Base-by-base conservation (phyloP, 2,329 filamentous ascomycete genomes). In the Emmonsiellopsis sp. region DNA sequence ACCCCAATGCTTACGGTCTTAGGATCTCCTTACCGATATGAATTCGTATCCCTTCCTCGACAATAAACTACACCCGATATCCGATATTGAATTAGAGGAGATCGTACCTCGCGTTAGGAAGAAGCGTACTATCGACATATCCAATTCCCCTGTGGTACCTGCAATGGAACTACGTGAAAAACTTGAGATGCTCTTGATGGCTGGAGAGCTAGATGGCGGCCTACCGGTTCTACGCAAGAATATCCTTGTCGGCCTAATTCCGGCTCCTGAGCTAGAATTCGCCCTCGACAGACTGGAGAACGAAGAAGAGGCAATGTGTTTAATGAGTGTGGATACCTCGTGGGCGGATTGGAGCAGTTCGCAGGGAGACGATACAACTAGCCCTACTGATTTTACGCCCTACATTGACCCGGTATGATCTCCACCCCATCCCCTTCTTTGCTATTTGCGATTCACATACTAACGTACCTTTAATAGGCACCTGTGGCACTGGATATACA, bases 31-130 rank as follows among this genome's bases (percentile, higher is more conserved):
- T 14, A 97, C 91, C 0, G 90, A 93, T 66, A 92, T 98, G 86
- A 97, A 98, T 69, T 87, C 88, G 2, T 98, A 97, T 60, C 93
- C 93, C 0, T 96, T 94, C 73, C 80, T 98, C n/a, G 90, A 95
- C 71, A 95, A 94, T 72, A 97, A 96, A 68, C 82, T 91, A 57
- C 90, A 94, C 60, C 91, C 92, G 1, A 78, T 94, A 14, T 95
- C 96, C 68, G 95, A 91, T 0, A 85, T 87, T 0, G 87, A 94
- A 52, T 78, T 98, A 0, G 87, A 84, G 11, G 92, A 95, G 57
- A 93, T 98, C 53, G 85, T 92, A 0, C 83, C 87, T 2, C 84
- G 85, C 5, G 75, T 87, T 3, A 84, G 88, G 11, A 81, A 80
- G 49, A 84, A 90, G 64, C 81, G 90, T 51, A 76, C 91, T 53